Evolutionary conservation across 208 protist species (phyloP), one percentile per base, ranked within the genome.

Genomic region (Acanthamoeba castellanii): DNA sequence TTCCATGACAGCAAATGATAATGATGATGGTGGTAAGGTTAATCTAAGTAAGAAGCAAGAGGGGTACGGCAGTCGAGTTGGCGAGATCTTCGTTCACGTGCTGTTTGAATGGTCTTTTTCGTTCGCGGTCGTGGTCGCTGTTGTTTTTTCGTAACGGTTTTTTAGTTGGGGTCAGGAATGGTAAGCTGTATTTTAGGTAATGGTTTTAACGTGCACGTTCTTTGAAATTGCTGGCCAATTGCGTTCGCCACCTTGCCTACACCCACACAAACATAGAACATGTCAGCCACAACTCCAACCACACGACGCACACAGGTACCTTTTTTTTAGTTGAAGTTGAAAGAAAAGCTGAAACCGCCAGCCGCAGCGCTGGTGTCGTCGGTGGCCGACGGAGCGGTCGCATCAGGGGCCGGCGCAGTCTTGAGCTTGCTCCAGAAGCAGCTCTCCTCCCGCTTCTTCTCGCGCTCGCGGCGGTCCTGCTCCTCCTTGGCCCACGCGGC

Each of bases 401-500:
- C 34, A 4, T 78, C 25, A 2, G 32, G 30, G 70, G 70, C 32
- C 52, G 52, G 52, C n/a, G 70, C 25, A 7, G 70, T 78, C 70
- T 78, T 78, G 70, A 78, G 70, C 70, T 78, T 78, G 70, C 70
- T 78, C 70, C 70, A 78, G 70, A 78, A 78, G 70, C 32, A 78
- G 16, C 70, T 45, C 70, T 34, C 34, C 70, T 78, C 70, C 11
- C 70, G 27, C 70, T 45, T 78, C 70, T 47, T 78, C 70, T 78
- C 70, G 14, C 70, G 70, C 70, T 78, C 70, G n/a, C 70, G 70
- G 8, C 70, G n/a, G 30, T 78, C 70, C 30, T 78, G 32, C 70
- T 78, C 70, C 32, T 47, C 70, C 70, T 78, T 78, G 70, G 70
- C 70, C 70, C 70, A 78, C 70, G 70, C 70, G 70, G 34, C 70